These are phyloP conservation scores for Beauveria scarabaeidicola DNA, from an alignment of 2,329 filamentous ascomycete genomes.

Conservation along the genomic window DNA sequence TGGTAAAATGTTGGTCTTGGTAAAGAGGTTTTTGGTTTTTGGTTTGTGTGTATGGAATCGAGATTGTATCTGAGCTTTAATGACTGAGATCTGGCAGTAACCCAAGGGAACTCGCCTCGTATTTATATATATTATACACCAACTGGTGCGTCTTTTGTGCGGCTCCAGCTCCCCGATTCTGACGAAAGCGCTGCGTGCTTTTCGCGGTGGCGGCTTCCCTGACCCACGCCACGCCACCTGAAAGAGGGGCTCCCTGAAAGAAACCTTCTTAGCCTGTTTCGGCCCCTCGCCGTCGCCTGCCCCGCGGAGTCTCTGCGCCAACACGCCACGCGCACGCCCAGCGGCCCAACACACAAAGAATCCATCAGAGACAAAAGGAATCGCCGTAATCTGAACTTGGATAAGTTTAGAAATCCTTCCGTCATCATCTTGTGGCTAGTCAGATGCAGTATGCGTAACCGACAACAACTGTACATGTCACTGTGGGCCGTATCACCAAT, in stretches of 20 bases:
- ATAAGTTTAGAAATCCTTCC: not conserved
- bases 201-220: slow-evolving; percentile 4
- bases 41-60: not conserved
- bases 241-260: not conserved
- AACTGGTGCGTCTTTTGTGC: slow-evolving; percentile 9
- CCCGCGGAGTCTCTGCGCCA: not conserved
- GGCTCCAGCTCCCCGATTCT: not conserved
- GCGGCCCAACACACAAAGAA: not conserved
- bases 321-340: not conserved
- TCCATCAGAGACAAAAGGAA: not conserved
- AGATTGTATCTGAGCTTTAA: slow-evolving; percentile 5
- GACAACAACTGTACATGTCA: not conserved
- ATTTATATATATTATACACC: slow-evolving; percentile 8
- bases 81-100: not conserved
- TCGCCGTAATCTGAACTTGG: not conserved
- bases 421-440: not conserved
- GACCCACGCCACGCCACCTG: not conserved
- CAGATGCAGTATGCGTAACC: too few species aligned
- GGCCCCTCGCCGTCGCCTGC: not conserved
- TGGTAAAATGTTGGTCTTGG: not conserved
- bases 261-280: not conserved
- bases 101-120: not conserved
- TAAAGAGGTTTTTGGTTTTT: too few species aligned
- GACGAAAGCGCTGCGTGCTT: slow-evolving; percentile 7
- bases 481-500: not conserved